These are phyloP conservation scores for Fusarium coffeatum DNA, from an alignment of 2,329 filamentous ascomycete genomes.

Conservation along the genomic window DNA sequence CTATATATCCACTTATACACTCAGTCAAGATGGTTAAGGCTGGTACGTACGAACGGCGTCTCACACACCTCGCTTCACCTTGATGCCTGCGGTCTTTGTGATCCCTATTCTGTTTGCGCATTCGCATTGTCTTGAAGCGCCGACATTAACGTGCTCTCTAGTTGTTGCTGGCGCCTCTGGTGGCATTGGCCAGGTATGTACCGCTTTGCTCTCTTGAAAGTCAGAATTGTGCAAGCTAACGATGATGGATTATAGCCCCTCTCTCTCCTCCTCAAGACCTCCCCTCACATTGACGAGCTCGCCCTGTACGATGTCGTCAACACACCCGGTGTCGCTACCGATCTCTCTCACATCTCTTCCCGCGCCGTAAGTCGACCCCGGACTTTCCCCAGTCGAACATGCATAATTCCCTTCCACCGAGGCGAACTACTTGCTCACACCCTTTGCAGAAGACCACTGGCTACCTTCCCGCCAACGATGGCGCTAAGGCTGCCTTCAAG, in stretches of 20 bases:
- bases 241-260: constrained; percentile 72
- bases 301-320: constrained; percentile 99
- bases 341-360: constrained; percentile 97
- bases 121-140: background rate
- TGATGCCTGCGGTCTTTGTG: constrained; percentile 1
- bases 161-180: constrained; percentile 95
- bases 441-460: constrained; percentile 79
- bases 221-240: constrained; percentile 26
- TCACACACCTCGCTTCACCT: constrained; percentile 43
- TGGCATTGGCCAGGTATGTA: constrained; percentile 93
- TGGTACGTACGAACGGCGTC: constrained; percentile 57
- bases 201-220: constrained; percentile 2
- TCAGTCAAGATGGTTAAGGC: constrained; percentile 68
- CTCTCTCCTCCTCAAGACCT: constrained; percentile 94
- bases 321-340: constrained; percentile 93
- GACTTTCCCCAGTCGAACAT: constrained; percentile 25
- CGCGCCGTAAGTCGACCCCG: constrained; percentile 69
- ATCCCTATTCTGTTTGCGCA: background rate
- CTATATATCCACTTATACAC: constrained; percentile 27
- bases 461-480: constrained; percentile 87
- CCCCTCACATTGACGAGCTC: constrained; percentile 88
- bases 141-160: constrained; percentile 47
- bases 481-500: constrained; percentile 88
- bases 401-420: constrained; percentile 42
- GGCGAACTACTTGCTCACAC: constrained; percentile 48